Base-by-base conservation (phyloP, 192 early-diverging fungal genomes). In the Funneliformis mosseae region DNA sequence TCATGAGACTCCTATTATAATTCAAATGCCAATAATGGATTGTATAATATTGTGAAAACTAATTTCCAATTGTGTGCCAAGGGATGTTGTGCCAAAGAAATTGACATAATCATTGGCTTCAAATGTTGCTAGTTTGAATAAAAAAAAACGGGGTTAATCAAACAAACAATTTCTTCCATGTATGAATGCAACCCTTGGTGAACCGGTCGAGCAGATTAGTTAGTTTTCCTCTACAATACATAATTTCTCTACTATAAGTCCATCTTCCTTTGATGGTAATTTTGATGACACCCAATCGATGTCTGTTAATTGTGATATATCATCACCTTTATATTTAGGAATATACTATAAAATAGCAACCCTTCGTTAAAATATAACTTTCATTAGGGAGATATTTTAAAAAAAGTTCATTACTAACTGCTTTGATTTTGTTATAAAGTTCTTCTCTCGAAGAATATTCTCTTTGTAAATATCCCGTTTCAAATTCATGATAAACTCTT, bases 401-500 rank as follows among this genome's bases (percentile, higher is more conserved):
- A 8, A 5, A 9, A 59, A 12, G 39, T 23, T 9, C 4, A 16
- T 8, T n/a, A 76, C 81, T 81, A 90, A 94, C 93, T 39, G 84
- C 76, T 61, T 82, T 84, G 38, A 92, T 87, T 21, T 89, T 87
- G 11, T 87, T 81, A 70, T 93, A 95, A 25, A 86, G 83, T n/a
- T 76, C 82, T 82, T 96, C 94, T 67, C 91, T 85, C 8, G 87
- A 86, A 38, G 91, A 89, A 75, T 90, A 93, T 88, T 97, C 96
- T 33, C 93, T 86, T 50, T 92, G 46, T 11, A 97, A 27, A 63
- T 81, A 73, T 3, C 84, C 45, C 46, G 88, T 87, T 4, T 91
- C 94, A 84, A 98, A 98, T 66, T 91, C 90, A 85, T 98, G 96
- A 85, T 96, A 96, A 14, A 97, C 43, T 23, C 98, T 86, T 0